phyloP scores from a whole-genome alignment of 495 filamentous ascomycete genomes.

The Penicillium riverlandense region DNA sequence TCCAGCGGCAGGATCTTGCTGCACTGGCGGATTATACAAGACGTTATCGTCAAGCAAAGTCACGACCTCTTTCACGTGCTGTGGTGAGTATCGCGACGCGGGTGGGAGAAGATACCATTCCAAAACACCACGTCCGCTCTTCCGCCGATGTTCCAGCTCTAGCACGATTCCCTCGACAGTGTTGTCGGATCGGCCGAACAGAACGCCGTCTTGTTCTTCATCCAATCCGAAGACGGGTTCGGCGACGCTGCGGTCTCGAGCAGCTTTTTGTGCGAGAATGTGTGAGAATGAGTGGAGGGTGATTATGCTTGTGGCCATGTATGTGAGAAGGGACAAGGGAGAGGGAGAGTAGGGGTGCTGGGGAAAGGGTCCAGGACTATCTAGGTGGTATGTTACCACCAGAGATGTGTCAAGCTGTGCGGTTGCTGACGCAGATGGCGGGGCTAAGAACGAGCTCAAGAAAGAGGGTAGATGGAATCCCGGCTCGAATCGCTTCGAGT shows the following conservation, averaged over 20 bases:
- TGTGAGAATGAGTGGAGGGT: slow-evolving; percentile 60
- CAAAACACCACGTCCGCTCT: slow-evolving; percentile 66
- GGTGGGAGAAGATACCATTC: slow-evolving; percentile 70
- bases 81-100: slow-evolving; percentile 23
- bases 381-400: slow-evolving; percentile 39
- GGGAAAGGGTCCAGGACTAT: slow-evolving; percentile 45
- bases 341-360: slow-evolving; percentile 56
- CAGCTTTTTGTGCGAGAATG: slow-evolving; percentile 56
- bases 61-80: slow-evolving; percentile 42
- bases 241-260: slow-evolving; percentile 59
- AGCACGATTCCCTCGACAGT: slow-evolving; percentile 57
- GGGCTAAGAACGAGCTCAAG: slow-evolving; percentile 28
- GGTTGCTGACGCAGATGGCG: slow-evolving; percentile 10
- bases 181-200: slow-evolving; percentile 47
- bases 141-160: slow-evolving; percentile 77
- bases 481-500: slow-evolving; percentile 17
- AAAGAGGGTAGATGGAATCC: slow-evolving; percentile 31
- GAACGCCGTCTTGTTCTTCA: slow-evolving; percentile 66
- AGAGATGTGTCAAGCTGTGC: slow-evolving; percentile 30
- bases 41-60: slow-evolving; percentile 75
- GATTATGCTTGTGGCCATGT: slow-evolving; percentile 62
- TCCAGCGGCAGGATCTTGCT: slow-evolving; percentile 16
- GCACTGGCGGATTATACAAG: slow-evolving; percentile 47
- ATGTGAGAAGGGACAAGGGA: slow-evolving; percentile 53
- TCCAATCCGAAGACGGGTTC: slow-evolving; percentile 70